Conservation (phyloP, 768 basidiomycete species). For the Austroboletus festivus region DNA sequence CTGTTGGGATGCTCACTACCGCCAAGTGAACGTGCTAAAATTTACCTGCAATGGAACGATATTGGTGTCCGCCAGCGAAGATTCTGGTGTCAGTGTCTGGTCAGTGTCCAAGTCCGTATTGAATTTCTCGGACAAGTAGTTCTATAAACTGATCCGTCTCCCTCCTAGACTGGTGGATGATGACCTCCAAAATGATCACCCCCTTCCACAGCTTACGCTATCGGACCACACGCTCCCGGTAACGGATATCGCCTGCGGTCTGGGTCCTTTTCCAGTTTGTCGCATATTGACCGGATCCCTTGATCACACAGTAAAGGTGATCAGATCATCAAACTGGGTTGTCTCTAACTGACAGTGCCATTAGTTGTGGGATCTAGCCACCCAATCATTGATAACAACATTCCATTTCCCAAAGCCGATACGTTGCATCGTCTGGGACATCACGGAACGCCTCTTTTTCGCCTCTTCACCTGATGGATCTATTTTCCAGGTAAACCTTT, state of each 20-base stretch:
- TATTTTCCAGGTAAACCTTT: slow-evolving; percentile 78
- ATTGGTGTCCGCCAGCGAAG: slow-evolving; percentile 85
- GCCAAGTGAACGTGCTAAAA: slow-evolving; percentile 74
- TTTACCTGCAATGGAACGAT: slow-evolving; percentile 82
- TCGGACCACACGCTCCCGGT: slow-evolving; percentile 92
- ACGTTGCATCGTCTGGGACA: slow-evolving; percentile 68
- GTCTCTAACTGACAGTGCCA: slow-evolving; percentile 7
- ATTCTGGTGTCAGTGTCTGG: slow-evolving; percentile 89
- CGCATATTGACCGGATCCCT: slow-evolving; percentile 76
- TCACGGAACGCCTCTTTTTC: slow-evolving; percentile 86
- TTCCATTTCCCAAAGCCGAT: slow-evolving; percentile 85
- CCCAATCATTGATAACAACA: slow-evolving; percentile 74
- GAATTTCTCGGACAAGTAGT: slow-evolving; percentile 2
- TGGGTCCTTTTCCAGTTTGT: slow-evolving; percentile 75
- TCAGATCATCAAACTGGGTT: slow-evolving; percentile 15
- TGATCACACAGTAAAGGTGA: slow-evolving; percentile 90
- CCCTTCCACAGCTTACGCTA: slow-evolving; percentile 73
- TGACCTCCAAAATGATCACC: slow-evolving; percentile 67
- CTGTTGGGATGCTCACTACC: slow-evolving; percentile 95
- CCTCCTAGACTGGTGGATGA: slow-evolving; percentile 67
- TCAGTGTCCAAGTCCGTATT: slow-evolving; percentile 72
- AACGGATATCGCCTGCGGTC: slow-evolving; percentile 75
- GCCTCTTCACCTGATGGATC: slow-evolving; percentile 74
- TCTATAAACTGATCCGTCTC: slow-evolving; percentile 10
- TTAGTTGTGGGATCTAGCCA: slow-evolving; percentile 79